Evolutionary conservation across 2,329 filamentous ascomycete genomes (phyloP), one percentile per base, ranked within the genome.

Genomic region (Colletotrichum filicis): DNA sequence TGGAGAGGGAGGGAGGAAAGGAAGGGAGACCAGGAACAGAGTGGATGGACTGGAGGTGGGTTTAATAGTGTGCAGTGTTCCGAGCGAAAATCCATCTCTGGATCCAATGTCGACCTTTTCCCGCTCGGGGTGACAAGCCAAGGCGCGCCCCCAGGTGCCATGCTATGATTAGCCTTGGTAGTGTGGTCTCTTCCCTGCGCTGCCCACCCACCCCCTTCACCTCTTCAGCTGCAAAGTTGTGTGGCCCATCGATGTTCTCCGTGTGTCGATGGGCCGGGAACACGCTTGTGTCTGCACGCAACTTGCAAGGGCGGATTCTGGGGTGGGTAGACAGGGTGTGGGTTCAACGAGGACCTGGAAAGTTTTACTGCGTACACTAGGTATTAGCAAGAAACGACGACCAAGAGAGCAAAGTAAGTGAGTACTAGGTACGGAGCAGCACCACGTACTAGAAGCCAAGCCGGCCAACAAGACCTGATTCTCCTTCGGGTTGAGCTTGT

Each of bases 151-250:
- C 68, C 68, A 30, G 68, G 64, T 68, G 64, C 70, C 66, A 64
- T 73, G 55, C 70, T 73, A 70, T 73, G 66, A 70, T 70, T 73
- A 73, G 70, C 49, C 60, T 73, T 49, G 60, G 28, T 46, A 69
- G 55, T 65, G 55, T 49, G 53, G 60, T 28, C 65, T 42, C n/a
- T n/a, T 59, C 42, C 52, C 28, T 63, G 32, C 46, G 19, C 64
- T 49, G 53, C 53, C 28, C 42, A 49, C 49, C 59, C 58, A 37
- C 28, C 42, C 64, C 55, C 58, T 28, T 53, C 63, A 56, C 46
- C 42, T 24, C 16, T 62, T 49, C 26, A 58, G 35, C 30, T 28
- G 56, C 62, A 57, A 32, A 26, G 35, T 58, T 58, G 57, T 59
- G 66, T 30, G 30, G 37, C 58, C 65, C 28, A 26, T 61, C 37